phyloP scores from a whole-genome alignment of 169 alveolate species.

The Babesia ovata region DNA sequence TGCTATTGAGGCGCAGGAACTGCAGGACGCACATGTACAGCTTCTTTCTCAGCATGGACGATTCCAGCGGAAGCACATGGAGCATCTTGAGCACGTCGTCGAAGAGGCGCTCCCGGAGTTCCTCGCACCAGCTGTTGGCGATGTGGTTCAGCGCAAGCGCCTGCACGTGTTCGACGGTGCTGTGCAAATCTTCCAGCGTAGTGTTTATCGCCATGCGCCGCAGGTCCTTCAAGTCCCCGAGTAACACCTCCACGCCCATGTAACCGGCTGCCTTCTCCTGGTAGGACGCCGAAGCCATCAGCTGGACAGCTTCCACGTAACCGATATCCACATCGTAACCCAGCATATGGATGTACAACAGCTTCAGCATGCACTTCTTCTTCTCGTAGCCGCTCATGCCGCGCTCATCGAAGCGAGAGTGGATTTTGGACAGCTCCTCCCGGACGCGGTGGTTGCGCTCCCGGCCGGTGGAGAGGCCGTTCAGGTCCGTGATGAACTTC shows the following conservation, averaged over 20 bases:
- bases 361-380: slow-evolving; percentile 93
- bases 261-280: slow-evolving; percentile 95
- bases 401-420: slow-evolving; percentile 85
- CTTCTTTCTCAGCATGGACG: slow-evolving; percentile 76
- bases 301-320: slow-evolving; percentile 87
- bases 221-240: slow-evolving; percentile 81
- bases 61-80: slow-evolving; percentile 57
- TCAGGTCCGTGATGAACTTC: slow-evolving; percentile 86
- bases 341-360: slow-evolving; percentile 91
- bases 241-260: slow-evolving; percentile 89
- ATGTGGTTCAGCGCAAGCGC: slow-evolving; percentile 83
- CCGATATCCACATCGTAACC: slow-evolving; percentile 96
- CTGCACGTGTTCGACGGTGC: slow-evolving; percentile 67
- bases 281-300: slow-evolving; percentile 88
- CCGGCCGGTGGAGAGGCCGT: slow-evolving; percentile 84
- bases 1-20: slow-evolving; percentile 65
- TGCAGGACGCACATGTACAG: slow-evolving; percentile 79
- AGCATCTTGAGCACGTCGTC: slow-evolving; percentile 75
- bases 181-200: slow-evolving; percentile 65
- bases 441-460: slow-evolving; percentile 88
- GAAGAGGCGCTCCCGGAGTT: slow-evolving; percentile 74
- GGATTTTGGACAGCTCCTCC: slow-evolving; percentile 93
- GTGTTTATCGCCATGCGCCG: slow-evolving; percentile 72
- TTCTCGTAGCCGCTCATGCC: slow-evolving; percentile 90
- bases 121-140: slow-evolving; percentile 79